Evolutionary conservation across 495 filamentous ascomycete genomes (phyloP).

Genomic region (Hypoxylon intermedium): DNA sequence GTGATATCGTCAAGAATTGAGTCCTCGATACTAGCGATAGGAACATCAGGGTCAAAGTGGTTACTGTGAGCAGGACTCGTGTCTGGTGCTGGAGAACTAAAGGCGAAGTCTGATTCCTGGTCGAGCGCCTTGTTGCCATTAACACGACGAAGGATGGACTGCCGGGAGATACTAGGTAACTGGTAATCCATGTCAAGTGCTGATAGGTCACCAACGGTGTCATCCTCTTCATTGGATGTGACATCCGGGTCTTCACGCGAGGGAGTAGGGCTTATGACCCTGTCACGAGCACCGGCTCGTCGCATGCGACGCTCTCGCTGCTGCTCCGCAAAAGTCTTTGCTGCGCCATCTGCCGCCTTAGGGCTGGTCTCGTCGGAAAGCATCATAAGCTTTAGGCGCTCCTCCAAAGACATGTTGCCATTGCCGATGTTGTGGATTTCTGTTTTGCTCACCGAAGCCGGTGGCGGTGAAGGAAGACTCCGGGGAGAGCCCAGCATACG

Average conservation of each 20-base stretch:
- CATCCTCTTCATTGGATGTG: slow-evolving; percentile 50
- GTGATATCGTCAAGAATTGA: slow-evolving; percentile 60
- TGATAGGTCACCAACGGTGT: slow-evolving; percentile 61
- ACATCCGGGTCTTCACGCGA: slow-evolving; percentile 54
- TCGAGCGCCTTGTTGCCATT: slow-evolving; percentile 69
- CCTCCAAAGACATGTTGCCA: slow-evolving; percentile 78
- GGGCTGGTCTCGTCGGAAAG: slow-evolving; percentile 65
- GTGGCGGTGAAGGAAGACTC: slow-evolving; percentile 70
- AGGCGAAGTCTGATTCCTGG: slow-evolving; percentile 68
- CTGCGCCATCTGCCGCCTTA: slow-evolving; percentile 47
- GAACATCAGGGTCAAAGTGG: slow-evolving; percentile 79
- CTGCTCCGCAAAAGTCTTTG: slow-evolving; percentile 52
- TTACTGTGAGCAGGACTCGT: slow-evolving; percentile 58
- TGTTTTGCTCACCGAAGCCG: slow-evolving; percentile 68
- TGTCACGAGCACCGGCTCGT: slow-evolving; percentile 56
- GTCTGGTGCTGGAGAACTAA: slow-evolving; percentile 63
- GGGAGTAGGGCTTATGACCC: slow-evolving; percentile 56
- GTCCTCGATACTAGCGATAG: slow-evolving; percentile 76
- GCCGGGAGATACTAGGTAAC: slow-evolving; percentile 82
- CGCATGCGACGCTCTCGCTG: slow-evolving; percentile 69
- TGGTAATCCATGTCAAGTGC: slow-evolving; percentile 63
- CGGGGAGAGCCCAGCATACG: slow-evolving; percentile 65
- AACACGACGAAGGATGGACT: slow-evolving; percentile 89
- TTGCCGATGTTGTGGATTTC: slow-evolving; percentile 73
- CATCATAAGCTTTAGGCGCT: slow-evolving; percentile 83